These are phyloP conservation scores for Thielaviopsis populi DNA, from an alignment of 2,329 filamentous ascomycete species.

Conservation along the genomic window DNA sequence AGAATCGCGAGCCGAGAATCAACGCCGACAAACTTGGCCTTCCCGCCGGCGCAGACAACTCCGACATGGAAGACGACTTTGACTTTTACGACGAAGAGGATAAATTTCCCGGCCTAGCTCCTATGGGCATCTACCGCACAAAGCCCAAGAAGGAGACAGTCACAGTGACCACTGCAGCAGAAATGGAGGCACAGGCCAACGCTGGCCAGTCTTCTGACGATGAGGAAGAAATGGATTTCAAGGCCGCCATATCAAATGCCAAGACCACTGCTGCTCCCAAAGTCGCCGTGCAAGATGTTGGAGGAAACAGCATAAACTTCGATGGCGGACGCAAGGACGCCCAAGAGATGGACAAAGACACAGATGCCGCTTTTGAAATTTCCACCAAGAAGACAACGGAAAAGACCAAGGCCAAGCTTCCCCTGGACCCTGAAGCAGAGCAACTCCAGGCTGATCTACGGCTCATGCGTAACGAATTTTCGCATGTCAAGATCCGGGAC, in stretches of 20 bases:
- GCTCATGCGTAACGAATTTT: constrained; percentile 29
- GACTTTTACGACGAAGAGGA: constrained; percentile 29
- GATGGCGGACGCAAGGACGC: constrained; percentile 23
- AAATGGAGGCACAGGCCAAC: constrained; percentile 14
- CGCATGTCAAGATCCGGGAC: constrained; percentile 14
- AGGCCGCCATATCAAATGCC: constrained; percentile 16
- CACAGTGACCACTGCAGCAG: constrained; percentile 14
- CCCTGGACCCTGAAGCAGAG: constrained; percentile 21
- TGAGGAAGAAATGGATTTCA: constrained; percentile 17
- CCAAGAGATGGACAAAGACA: constrained; percentile 20
- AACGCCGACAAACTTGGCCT: constrained; percentile 41
- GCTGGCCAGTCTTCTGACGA: constrained; percentile 12
- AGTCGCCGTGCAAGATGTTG: constrained; percentile 38
- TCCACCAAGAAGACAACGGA: constrained; percentile 22
- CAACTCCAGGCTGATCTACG: constrained; percentile 26
- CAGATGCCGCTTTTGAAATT: constrained; percentile 18
- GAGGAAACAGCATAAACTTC: constrained; percentile 32
- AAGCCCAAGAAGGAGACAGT: constrained; percentile 15
- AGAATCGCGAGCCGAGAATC: constrained; percentile 33
- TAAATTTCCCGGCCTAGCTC: constrained; percentile 27
- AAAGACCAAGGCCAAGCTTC: constrained; percentile 18
- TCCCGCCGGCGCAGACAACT: constrained; percentile 26
- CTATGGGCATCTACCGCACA: constrained; percentile 37
- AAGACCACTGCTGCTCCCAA: constrained; percentile 26
- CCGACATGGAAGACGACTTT: constrained; percentile 33